Evolutionary conservation across 2,329 filamentous ascomycete species (phyloP).

Genomic region (Penicillium sp.): DNA sequence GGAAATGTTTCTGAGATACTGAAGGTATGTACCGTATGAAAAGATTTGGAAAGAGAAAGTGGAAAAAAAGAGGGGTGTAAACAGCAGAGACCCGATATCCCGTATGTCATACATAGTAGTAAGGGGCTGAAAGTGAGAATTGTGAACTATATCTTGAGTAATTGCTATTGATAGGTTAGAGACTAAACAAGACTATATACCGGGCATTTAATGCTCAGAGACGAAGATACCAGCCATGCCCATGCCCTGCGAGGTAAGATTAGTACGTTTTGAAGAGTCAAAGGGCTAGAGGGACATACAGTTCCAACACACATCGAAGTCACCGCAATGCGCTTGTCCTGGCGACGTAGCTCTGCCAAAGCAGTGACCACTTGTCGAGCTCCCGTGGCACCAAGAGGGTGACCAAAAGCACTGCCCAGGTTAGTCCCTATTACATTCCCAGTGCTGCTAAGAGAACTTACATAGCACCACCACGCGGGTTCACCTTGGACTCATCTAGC

Average conservation of each 20-base stretch:
- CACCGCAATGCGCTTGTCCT: constrained; percentile 71
- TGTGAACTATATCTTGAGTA: too few relatives aligned
- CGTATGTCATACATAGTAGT: too few relatives aligned
- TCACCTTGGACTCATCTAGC: constrained; percentile 76
- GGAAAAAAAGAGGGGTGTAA: too few relatives aligned
- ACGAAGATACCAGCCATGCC: constrained; percentile 94
- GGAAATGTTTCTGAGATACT: too few relatives aligned
- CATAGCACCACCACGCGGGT: constrained; percentile 90
- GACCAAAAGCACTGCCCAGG: constrained; percentile 65
- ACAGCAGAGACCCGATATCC: too few relatives aligned
- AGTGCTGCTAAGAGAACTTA: constrained; percentile 20
- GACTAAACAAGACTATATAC: too few relatives aligned
- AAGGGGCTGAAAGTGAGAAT: too few relatives aligned
- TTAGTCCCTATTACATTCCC: background rate
- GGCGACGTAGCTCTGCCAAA: constrained; percentile 77
- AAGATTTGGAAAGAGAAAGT: too few relatives aligned
- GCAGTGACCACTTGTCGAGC: constrained; percentile 85
- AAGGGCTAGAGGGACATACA: constrained; percentile 47
- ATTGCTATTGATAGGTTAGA: too few relatives aligned
- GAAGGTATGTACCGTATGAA: too few relatives aligned
- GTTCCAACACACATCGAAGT: constrained; percentile 94
- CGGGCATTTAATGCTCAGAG: too few relatives aligned
- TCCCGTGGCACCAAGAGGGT: constrained; percentile 85
- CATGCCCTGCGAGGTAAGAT: constrained; percentile 34
- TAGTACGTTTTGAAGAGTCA: background rate